Conservation (phyloP, 2,329 filamentous ascomycete genomes). For the Fusarium pseudograminearum region DNA sequence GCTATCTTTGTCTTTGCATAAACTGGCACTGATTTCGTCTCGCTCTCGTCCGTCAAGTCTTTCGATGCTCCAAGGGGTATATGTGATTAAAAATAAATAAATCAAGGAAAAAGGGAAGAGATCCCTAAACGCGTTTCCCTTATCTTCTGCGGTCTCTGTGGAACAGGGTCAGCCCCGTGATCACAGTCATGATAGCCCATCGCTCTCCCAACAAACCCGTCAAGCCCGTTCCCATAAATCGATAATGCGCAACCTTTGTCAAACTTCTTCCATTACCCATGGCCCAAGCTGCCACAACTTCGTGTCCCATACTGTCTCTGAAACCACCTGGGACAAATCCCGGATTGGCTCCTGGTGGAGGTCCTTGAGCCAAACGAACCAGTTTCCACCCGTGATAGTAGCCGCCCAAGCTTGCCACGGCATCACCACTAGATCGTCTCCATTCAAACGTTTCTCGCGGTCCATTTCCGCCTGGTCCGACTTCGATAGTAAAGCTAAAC, state of each 20-base stretch:
- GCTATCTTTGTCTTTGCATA: background rate
- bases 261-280: slow-evolving; percentile 20
- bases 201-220: slow-evolving; percentile 43
- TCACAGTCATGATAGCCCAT: slow-evolving; percentile 46
- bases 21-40: background rate
- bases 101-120: background rate
- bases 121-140: background rate
- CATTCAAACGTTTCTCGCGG: slow-evolving; percentile 44
- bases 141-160: slow-evolving; percentile 20
- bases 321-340: slow-evolving; percentile 28
- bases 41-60: background rate
- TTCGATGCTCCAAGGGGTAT: background rate
- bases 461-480: slow-evolving; percentile 27
- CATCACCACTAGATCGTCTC: slow-evolving; percentile 36
- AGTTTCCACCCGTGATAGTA: slow-evolving; percentile 41
- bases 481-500: slow-evolving; percentile 39
- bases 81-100: background rate
- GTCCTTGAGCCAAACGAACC: slow-evolving; percentile 32
- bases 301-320: slow-evolving; percentile 34
- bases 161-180: slow-evolving; percentile 37
- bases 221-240: slow-evolving; percentile 41
- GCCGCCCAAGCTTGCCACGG: slow-evolving; percentile 31
- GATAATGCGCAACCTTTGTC: slow-evolving; percentile 40
- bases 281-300: slow-evolving; percentile 44
- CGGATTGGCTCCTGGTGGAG: slow-evolving; percentile 24